A percentile compares a stretch with the other conserved stretches of the same genome.
These are phyloP conservation scores for Jamesozyma jinghongensis DNA, from an alignment of 805 yeast genomes.

Conservation along the genomic window DNA sequence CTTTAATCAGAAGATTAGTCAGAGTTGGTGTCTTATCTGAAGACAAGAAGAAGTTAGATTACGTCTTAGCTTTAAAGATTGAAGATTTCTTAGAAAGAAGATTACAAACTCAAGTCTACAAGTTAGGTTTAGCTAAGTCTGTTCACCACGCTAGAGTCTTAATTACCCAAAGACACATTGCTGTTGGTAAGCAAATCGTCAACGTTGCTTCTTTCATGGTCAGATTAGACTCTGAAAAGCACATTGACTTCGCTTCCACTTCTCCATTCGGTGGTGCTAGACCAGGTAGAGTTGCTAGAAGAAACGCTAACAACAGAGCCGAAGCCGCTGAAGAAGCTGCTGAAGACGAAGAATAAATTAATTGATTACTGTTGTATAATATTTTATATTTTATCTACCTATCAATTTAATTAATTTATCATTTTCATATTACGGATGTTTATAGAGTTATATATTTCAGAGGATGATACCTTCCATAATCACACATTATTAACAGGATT, in stretches of 20 bases:
- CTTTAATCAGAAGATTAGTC: slow-evolving; percentile 98
- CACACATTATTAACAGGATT: too few species aligned
- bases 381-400: slow-evolving; percentile 5
- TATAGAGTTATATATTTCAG: too few species aligned
- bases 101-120: slow-evolving; percentile 99
- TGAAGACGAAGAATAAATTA: slow-evolving; percentile 61
- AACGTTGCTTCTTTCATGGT: slow-evolving; percentile 99
- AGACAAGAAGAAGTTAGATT: slow-evolving; percentile 99
- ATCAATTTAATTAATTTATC: neutral
- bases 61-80: slow-evolving; percentile 93
- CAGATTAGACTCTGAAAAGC: slow-evolving; percentile 99
- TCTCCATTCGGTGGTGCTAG: slow-evolving; percentile 99
- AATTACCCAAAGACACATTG: slow-evolving; percentile 98
- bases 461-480: too few species aligned
- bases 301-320: slow-evolving; percentile 55
- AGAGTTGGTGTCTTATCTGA: slow-evolving; percentile 98
- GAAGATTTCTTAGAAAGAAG: slow-evolving; percentile 99
- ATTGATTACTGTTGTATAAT: slow-evolving; percentile 9
- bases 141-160: slow-evolving; percentile 99
- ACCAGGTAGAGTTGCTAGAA: slow-evolving; percentile 99
- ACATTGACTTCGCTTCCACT: slow-evolving; percentile 97
- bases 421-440: too few species aligned
- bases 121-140: slow-evolving; percentile 98
- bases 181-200: slow-evolving; percentile 99
- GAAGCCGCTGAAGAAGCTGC: slow-evolving; percentile 59